Evolutionary conservation across 371 early-diverging fungal genomes (phyloP).

Genomic region (Mortierella sp.): DNA sequence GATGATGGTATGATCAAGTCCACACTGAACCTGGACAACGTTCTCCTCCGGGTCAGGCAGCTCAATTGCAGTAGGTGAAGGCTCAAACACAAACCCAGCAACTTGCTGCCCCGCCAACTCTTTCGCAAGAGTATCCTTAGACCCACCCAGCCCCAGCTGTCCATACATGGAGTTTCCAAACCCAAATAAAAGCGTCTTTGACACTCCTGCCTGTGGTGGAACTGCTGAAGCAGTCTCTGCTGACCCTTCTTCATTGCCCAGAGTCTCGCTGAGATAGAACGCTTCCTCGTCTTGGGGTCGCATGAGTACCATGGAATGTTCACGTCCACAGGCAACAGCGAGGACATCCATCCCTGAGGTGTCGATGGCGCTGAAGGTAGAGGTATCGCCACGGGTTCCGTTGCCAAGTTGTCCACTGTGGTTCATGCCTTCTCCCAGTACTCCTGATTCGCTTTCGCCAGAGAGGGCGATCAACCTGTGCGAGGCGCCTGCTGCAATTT

Average conservation of each 20-base stretch:
- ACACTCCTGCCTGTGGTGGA: background rate
- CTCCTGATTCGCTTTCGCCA: constrained; percentile 34
- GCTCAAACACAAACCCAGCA: constrained; percentile 44
- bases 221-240: background rate
- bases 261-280: background rate
- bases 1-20: constrained; percentile 81
- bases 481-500: constrained; percentile 53
- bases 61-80: constrained; percentile 33
- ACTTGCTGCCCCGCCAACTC: constrained; percentile 25
- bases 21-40: constrained; percentile 75
- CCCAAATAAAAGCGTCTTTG: constrained; percentile 47
- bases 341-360: constrained; percentile 40
- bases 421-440: constrained; percentile 53
- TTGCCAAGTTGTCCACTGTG: constrained; percentile 53
- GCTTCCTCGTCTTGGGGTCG: background rate
- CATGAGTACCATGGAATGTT: constrained; percentile 68
- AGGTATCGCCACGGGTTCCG: constrained; percentile 22
- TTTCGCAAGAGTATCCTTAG: constrained; percentile 41
- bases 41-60: constrained; percentile 47
- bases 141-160: constrained; percentile 56
- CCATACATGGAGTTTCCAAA: constrained; percentile 61
- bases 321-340: constrained; percentile 67
- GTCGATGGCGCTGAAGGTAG: constrained; percentile 33
- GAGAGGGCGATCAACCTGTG: constrained; percentile 46
- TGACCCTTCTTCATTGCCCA: background rate